A percentile compares a stretch with the other conserved stretches of the same genome.
phyloP scores from a whole-genome alignment of 2,329 filamentous ascomycete species.

The Xylariaceae sp. region DNA sequence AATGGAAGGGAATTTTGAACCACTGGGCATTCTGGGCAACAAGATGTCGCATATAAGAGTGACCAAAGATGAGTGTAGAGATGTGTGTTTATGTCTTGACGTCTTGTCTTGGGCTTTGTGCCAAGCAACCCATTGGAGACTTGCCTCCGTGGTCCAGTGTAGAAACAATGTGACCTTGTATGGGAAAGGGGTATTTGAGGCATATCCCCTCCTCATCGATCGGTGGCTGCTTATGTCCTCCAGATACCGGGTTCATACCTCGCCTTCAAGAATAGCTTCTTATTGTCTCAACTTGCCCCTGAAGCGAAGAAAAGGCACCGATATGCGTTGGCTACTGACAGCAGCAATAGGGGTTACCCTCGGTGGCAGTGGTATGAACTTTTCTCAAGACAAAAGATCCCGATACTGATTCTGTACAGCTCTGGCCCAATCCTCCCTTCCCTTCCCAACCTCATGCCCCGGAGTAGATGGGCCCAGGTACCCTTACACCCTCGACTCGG shows the following conservation, averaged over 20 bases:
- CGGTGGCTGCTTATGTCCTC: too few species aligned
- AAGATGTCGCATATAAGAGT: not conserved
- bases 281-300: too few species aligned
- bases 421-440: constrained; percentile 11
- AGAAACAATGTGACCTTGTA: not conserved
- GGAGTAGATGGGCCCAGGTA: constrained; percentile 24
- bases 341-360: constrained; percentile 10
- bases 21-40: not conserved
- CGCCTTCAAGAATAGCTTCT: too few species aligned
- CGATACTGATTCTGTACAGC: constrained; percentile 2
- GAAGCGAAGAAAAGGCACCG: not conserved
- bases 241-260: too few species aligned
- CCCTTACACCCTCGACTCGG: constrained; percentile 25
- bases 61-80: not conserved
- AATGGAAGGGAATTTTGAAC: not conserved
- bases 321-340: constrained; percentile 13
- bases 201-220: not conserved
- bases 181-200: not conserved
- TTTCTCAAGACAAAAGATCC: not conserved
- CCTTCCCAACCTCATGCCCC: constrained; percentile 26
- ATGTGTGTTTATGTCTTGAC: not conserved
- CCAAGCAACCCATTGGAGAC: constrained; percentile 8
- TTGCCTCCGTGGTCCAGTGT: constrained; percentile 5
- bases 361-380: constrained; percentile 10
- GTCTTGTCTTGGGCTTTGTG: not conserved